phyloP scores from a whole-genome alignment of 805 yeast species.

The Wickerhamomyces ciferrii region DNA sequence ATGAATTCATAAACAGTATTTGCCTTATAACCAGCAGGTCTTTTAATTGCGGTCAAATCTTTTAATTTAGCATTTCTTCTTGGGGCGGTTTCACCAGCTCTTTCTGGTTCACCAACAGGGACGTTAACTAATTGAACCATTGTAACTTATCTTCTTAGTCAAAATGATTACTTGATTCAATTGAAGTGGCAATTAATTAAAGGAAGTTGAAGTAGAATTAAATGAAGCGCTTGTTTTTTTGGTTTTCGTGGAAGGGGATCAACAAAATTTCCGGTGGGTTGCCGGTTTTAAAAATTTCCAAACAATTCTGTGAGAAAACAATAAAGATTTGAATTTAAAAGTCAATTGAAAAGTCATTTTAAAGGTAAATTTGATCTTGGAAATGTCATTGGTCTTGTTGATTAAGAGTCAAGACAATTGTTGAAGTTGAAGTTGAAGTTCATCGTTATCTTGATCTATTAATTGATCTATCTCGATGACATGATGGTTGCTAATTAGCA shows the following conservation, averaged over 20 bases:
- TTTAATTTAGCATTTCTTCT: constrained; percentile 56
- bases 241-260: background rate
- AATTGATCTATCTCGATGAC: too few species aligned
- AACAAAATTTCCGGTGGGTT: background rate
- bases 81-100: constrained; percentile 78
- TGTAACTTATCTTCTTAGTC: background rate
- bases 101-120: constrained; percentile 59
- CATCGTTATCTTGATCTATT: too few species aligned
- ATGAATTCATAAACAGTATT: constrained; percentile 67
- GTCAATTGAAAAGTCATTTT: too few species aligned
- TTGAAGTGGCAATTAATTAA: background rate
- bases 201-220: background rate
- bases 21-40: constrained; percentile 63
- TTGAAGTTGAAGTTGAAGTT: too few species aligned
- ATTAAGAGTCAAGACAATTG: too few species aligned
- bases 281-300: background rate
- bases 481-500: too few species aligned
- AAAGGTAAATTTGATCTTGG: too few species aligned
- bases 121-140: constrained; percentile 32
- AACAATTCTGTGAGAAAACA: too few species aligned
- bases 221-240: background rate
- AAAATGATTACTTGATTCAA: background rate
- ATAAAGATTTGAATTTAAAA: too few species aligned
- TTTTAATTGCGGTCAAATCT: constrained; percentile 37
- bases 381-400: too few species aligned